Percentiles rank a stretch among this genome's conserved stretches.
These are phyloP conservation scores for Xylariaceae sp. DNA, from an alignment of 2,329 filamentous ascomycete genomes.

Conservation along the genomic window DNA sequence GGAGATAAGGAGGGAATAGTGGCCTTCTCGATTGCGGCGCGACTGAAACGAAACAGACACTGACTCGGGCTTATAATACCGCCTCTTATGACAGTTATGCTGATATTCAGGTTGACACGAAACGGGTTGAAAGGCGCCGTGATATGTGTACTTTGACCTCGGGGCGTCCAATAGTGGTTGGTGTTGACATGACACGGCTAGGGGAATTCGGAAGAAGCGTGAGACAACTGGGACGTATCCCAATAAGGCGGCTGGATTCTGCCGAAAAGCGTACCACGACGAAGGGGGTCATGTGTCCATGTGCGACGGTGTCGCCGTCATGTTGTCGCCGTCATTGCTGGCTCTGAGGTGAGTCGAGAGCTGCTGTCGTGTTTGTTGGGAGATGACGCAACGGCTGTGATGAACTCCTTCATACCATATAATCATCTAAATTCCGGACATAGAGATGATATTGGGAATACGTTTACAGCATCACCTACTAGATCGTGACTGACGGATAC, in stretches of 20 bases:
- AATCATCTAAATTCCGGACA: constrained; percentile 9
- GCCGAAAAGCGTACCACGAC: constrained; percentile 17
- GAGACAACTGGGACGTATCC: constrained; percentile 19
- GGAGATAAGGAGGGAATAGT: no score
- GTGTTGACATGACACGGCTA: constrained; percentile 20
- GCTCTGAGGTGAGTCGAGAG: constrained; percentile 6
- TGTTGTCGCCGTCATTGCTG: constrained; percentile 4
- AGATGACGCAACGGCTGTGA: constrained; percentile 8
- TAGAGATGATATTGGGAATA: constrained; percentile 3
- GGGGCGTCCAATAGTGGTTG: not conserved
- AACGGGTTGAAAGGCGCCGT: constrained; percentile 15
- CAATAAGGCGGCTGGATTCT: constrained; percentile 21
- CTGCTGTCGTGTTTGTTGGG: constrained; percentile 1
- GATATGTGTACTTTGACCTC: constrained; percentile 13
- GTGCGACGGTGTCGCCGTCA: constrained; percentile 16
- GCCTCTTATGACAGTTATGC: constrained; percentile 1
- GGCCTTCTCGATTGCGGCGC: not conserved
- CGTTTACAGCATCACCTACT: not conserved
- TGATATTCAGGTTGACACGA: not conserved
- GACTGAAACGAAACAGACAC: not conserved
- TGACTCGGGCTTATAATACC: constrained; percentile 1
- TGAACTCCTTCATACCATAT: constrained; percentile 4
- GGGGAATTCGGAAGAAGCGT: constrained; percentile 22
- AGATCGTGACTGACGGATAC: not conserved
- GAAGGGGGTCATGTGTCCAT: constrained; percentile 8